Evolutionary conservation across 2,329 filamentous ascomycete species (phyloP), one percentile per base, ranked within the genome.

Genomic region (Aaosphaeria arxii): DNA sequence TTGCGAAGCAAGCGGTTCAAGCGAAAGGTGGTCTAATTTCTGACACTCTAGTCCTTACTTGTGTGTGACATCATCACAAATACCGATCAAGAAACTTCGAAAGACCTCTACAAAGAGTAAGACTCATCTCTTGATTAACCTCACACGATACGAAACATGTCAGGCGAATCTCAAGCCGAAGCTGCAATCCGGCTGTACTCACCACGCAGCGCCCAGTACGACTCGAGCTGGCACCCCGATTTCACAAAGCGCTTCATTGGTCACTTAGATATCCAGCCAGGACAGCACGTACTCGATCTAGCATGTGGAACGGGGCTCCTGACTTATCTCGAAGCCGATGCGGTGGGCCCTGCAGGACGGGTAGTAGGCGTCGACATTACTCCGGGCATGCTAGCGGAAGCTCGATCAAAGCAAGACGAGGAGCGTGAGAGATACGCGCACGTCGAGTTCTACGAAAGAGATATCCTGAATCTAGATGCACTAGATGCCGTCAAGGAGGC

Each of bases 241-340:
- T 74, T 75, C 47, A 69, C 71, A 3, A 57, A 53, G 30, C 64
- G 72, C 30, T 71, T 74, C 49, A 55, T 69, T 6, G 59, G 69
- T 28, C 50, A 63, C 30, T 30, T 69, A 13, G 44, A 59, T 11
- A 56, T 69, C 31, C 46, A 57, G n/a, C 58, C 66, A 9, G 73
- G 72, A 29, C 66, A 74, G 44, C 48, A 66, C 24, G 56, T 77
- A n/a, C 66, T 77, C 9, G 74, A 77, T 46, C 61, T 77, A 11
- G 74, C 74, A 5, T 76, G 73, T 50, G 74, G 74, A 4, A 77
- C 74, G 5, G 75, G 74, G 5, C 65, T 76, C 0, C 59, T 76
- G 11, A 69, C 67, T 1, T n/a, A n/a, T n/a, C 61, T 66, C 6
- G 69, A 68, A 32, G 63, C 69, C 7, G 58, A 71, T n/a, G 61